Conservation (phyloP, 352 stramenopile genomes). For the Aphanomyces euteiches region DNA sequence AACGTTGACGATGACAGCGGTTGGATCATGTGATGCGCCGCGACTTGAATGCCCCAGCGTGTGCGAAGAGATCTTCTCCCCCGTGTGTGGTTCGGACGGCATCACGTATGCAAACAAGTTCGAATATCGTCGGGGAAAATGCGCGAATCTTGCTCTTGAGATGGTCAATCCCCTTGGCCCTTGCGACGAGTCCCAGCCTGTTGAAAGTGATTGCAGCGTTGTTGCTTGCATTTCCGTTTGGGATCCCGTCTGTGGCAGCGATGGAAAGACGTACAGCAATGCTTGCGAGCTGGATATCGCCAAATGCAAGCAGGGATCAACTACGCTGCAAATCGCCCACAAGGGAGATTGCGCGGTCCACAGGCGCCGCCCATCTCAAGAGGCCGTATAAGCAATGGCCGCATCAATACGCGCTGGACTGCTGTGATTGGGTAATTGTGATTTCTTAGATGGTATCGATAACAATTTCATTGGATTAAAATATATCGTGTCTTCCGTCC, state of each 20-base stretch:
- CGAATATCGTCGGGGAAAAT: conserved; percentile 25
- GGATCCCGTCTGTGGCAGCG: not conserved
- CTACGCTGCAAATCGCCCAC: conserved; percentile 18
- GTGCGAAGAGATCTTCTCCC: conserved; percentile 29
- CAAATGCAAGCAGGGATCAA: conserved; percentile 19
- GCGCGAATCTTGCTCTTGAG: conserved; percentile 31
- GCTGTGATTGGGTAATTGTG: too few relatives aligned
- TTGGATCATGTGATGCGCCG: not conserved
- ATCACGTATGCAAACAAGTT: conserved; percentile 33
- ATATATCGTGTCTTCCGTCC: too few relatives aligned
- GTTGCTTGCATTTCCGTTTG: not conserved
- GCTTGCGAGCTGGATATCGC: conserved; percentile 37
- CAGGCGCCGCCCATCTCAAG: conserved; percentile 2
- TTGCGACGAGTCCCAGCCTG: not conserved
- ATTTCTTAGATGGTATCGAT: too few relatives aligned
- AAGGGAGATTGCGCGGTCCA: not conserved
- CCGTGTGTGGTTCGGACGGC: conserved; percentile 29
- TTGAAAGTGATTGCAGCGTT: not conserved
- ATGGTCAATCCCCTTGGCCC: conserved; percentile 1
- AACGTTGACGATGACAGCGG: not conserved
- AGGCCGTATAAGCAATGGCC: not conserved
- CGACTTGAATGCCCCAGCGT: not conserved
- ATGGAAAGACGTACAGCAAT: conserved; percentile 35
- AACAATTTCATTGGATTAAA: too few relatives aligned
- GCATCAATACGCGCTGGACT: too few relatives aligned